Evolutionary conservation across 495 filamentous ascomycete genomes (phyloP).

Genomic region (Neurospora sp.): DNA sequence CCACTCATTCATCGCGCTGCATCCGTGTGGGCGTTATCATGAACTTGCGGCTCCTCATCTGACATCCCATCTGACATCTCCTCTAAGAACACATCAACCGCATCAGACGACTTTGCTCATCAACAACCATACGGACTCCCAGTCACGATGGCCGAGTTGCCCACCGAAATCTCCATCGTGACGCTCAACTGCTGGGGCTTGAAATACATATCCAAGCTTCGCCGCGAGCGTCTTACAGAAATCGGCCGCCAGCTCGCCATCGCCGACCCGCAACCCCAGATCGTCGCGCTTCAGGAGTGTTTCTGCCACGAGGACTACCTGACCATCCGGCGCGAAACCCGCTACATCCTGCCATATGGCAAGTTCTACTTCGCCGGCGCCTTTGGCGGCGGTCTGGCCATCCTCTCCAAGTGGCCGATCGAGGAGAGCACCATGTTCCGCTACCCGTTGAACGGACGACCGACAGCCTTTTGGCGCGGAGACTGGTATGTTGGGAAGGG

Average conservation of each 20-base stretch:
- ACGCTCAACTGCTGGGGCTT: conserved; percentile 96
- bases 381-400: conserved; percentile 82
- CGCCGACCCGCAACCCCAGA: conserved; percentile 60
- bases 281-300: conserved; percentile 92
- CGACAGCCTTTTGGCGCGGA: conserved; percentile 84
- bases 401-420: conserved; percentile 95
- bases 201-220: conserved; percentile 73
- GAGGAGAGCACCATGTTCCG: conserved; percentile 76
- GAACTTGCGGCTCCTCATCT: not conserved
- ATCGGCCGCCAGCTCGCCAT: conserved; percentile 69
- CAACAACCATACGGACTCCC: not conserved
- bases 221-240: conserved; percentile 68
- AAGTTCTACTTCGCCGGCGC: conserved; percentile 91
- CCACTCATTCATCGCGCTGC: not conserved
- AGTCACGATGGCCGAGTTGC: conserved; percentile 25
- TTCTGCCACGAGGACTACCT: conserved; percentile 89
- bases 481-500: conserved; percentile 96
- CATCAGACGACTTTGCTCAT: not conserved
- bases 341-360: conserved; percentile 73
- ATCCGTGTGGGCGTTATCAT: not conserved
- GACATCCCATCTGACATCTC: not conserved
- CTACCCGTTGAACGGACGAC: conserved; percentile 90
- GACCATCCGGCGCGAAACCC: conserved; percentile 65
- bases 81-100: not conserved
- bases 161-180: conserved; percentile 58